Evolutionary conservation across 2,329 filamentous ascomycete species (phyloP).

Genomic region (Bertia moriformis): DNA sequence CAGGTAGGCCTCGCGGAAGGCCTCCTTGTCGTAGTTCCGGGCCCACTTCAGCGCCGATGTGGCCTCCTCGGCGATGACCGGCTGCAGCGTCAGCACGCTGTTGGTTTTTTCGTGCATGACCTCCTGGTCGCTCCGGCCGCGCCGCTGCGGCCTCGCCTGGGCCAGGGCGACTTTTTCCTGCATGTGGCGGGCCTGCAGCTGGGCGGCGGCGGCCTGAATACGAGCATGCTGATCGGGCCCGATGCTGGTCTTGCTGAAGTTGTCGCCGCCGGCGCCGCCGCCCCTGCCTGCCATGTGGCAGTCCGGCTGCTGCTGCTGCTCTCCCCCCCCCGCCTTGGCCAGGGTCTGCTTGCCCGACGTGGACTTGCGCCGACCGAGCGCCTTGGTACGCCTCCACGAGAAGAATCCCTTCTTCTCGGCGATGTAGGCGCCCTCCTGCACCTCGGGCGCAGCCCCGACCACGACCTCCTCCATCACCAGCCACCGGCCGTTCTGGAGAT

Average conservation of each 20-base stretch:
- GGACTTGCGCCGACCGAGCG: slow-evolving; percentile 54
- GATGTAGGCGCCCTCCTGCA: slow-evolving; percentile 73
- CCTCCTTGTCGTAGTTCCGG: slow-evolving; percentile 81
- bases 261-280: slow-evolving; percentile 18
- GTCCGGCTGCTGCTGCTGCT: slow-evolving; percentile 24
- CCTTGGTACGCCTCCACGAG: slow-evolving; percentile 59
- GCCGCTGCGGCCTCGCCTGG: slow-evolving; percentile 23
- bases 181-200: slow-evolving; percentile 58
- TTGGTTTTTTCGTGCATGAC: slow-evolving; percentile 61
- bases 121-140: slow-evolving; percentile 39
- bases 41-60: slow-evolving; percentile 95
- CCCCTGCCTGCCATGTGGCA: too few species aligned
- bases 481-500: slow-evolving; percentile 70
- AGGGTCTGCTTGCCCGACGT: slow-evolving; percentile 40
- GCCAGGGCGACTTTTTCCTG: slow-evolving; percentile 25
- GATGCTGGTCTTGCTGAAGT: slow-evolving; percentile 65
- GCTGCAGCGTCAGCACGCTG: slow-evolving; percentile 79
- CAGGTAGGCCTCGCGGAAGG: slow-evolving; percentile 74
- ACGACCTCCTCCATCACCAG: slow-evolving; percentile 92
- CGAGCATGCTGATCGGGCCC: slow-evolving; percentile 82
- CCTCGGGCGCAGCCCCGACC: slow-evolving; percentile 76
- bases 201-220: slow-evolving; percentile 80
- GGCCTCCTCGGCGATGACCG: slow-evolving; percentile 70
- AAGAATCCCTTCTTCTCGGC: slow-evolving; percentile 93
- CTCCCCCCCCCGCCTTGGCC: slow-evolving; percentile 25